Conservation (phyloP, 2,329 filamentous ascomycete genomes). For the Pseudogymnoascus sp. region DNA sequence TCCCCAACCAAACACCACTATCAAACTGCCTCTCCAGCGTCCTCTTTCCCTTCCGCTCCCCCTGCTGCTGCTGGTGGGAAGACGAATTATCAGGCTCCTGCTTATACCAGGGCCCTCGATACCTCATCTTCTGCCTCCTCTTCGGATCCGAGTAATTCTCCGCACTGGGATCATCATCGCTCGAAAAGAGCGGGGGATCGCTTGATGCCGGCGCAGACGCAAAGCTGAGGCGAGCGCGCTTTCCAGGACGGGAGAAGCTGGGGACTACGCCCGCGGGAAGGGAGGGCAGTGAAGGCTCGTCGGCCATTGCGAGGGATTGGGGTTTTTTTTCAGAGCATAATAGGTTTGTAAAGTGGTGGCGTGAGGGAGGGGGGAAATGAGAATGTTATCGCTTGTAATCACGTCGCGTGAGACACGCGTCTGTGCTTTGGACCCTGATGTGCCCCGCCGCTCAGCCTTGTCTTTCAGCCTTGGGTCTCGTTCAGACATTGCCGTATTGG, state of each 20-base stretch:
- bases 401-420: constrained; percentile 10
- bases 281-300: constrained; percentile 32
- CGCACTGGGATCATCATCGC: constrained; percentile 59
- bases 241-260: constrained; percentile 25
- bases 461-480: neutral
- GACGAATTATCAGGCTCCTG: constrained; percentile 38
- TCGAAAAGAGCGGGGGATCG: constrained; percentile 63
- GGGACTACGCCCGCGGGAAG: constrained; percentile 23
- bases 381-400: constrained; percentile 4
- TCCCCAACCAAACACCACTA: constrained; percentile 62
- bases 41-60: constrained; percentile 34
- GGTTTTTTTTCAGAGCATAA: neutral
- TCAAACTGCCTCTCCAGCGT: constrained; percentile 53
- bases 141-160: constrained; percentile 54
- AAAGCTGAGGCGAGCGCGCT: constrained; percentile 30
- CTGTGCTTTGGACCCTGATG: neutral
- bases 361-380: neutral
- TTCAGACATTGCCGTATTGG: neutral
- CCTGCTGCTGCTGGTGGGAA: constrained; percentile 10
- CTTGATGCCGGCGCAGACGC: constrained; percentile 46
- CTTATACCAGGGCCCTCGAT: constrained; percentile 60
- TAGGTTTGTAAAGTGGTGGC: neutral
- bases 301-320: constrained; percentile 24
- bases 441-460: constrained; percentile 5
- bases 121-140: constrained; percentile 49